Evolutionary conservation across 306 rosid genomes (phyloP).

Genomic region (Vicia villosa): DNA sequence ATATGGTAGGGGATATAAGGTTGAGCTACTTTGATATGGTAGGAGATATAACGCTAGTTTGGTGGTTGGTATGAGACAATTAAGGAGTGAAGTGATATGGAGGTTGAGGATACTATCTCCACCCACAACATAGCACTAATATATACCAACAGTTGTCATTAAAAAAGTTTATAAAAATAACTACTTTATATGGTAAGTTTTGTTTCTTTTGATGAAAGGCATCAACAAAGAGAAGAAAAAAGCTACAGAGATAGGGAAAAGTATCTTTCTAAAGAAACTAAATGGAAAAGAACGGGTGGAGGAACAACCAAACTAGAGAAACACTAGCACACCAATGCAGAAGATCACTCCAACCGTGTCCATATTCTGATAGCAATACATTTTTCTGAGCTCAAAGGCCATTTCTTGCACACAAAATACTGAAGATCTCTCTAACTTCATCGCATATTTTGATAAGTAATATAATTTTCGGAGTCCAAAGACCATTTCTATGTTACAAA

Average conservation of each 20-base stretch:
- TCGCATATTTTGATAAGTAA: neutral
- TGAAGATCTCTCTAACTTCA: conserved; percentile 19
- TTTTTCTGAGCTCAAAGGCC: neutral
- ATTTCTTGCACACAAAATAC: conserved; percentile 18
- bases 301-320: conserved; percentile 27
- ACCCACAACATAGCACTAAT: neutral
- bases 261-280: conserved; percentile 22
- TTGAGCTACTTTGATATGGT: neutral
- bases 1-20: neutral
- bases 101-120: neutral
- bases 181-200: neutral
- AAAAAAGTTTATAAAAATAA: neutral
- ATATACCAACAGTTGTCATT: neutral
- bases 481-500: conserved; percentile 13
- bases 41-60: neutral
- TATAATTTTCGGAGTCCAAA: neutral
- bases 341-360: conserved; percentile 19
- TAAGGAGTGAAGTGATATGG: neutral
- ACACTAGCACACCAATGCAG: conserved; percentile 6
- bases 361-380: neutral
- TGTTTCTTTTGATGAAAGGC: conserved; percentile 23
- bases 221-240: conserved; percentile 1
- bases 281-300: conserved; percentile 7
- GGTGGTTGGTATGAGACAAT: neutral
- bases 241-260: conserved; percentile 8